phyloP scores from a whole-genome alignment of 2,329 filamentous ascomycete species.

The Fusarium newnesense region DNA sequence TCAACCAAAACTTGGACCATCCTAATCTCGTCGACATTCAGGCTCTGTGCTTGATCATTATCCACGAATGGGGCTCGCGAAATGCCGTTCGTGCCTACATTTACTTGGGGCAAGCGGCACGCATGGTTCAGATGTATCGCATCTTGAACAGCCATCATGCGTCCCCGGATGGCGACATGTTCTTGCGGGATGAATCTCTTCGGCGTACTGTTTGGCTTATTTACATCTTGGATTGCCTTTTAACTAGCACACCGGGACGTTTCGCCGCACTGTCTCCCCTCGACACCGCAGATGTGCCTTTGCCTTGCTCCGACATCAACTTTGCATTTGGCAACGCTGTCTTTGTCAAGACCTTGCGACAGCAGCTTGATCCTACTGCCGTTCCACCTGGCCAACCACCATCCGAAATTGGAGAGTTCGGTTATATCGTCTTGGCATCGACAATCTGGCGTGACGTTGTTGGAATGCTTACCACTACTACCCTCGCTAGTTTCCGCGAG shows the following conservation, averaged over 20 bases:
- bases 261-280: constrained; percentile 65
- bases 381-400: constrained; percentile 51
- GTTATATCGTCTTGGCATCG: constrained; percentile 69
- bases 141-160: constrained; percentile 66
- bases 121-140: constrained; percentile 72
- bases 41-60: constrained; percentile 68
- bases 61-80: constrained; percentile 71
- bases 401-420: constrained; percentile 68
- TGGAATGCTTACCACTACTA: constrained; percentile 67
- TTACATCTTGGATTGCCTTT: constrained; percentile 70
- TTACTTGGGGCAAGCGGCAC: constrained; percentile 70
- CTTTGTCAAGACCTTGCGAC: constrained; percentile 65
- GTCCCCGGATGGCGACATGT: constrained; percentile 64
- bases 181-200: constrained; percentile 70
- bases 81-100: constrained; percentile 72
- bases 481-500: constrained; percentile 63
- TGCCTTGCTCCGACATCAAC: constrained; percentile 71
- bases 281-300: constrained; percentile 65
- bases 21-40: constrained; percentile 70
- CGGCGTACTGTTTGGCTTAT: constrained; percentile 71
- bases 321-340: constrained; percentile 71
- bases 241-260: constrained; percentile 70
- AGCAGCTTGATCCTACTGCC: constrained; percentile 51
- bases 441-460: constrained; percentile 71
- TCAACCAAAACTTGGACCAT: constrained; percentile 68